These are phyloP conservation scores for Pecoramyces ruminantium DNA, from an alignment of 192 early-diverging fungal genomes.

Conservation along the genomic window DNA sequence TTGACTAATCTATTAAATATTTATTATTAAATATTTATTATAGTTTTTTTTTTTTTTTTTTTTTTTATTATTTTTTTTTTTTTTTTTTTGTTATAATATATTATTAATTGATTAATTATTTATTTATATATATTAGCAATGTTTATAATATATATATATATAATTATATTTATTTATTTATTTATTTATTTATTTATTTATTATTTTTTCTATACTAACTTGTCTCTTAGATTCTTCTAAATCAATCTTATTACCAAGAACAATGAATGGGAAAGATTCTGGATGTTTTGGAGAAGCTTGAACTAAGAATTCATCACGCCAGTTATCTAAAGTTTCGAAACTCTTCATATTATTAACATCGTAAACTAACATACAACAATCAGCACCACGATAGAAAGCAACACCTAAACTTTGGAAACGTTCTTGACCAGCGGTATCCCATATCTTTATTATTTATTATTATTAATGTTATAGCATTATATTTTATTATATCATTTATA, in stretches of 20 bases:
- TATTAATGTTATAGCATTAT: background rate
- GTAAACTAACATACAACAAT: constrained; percentile 94
- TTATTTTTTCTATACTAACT: too few species aligned
- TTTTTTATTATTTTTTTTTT: too few species aligned
- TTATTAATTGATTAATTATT: too few species aligned
- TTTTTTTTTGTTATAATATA: too few species aligned
- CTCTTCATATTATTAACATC: constrained; percentile 89
- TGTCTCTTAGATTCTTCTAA: constrained; percentile 81
- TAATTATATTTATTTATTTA: too few species aligned
- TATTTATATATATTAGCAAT: too few species aligned
- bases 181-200: too few species aligned
- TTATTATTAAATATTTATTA: background rate
- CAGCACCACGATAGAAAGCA: constrained; percentile 96
- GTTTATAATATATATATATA: too few species aligned
- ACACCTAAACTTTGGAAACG: constrained; percentile 96
- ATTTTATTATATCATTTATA: too few species aligned
- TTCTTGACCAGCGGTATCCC: constrained; percentile 99
- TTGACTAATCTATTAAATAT: constrained; percentile 68
- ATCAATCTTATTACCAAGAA: constrained; percentile 99
- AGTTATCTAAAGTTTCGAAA: constrained; percentile 91
- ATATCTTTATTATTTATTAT: constrained; percentile 42
- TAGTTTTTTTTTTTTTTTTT: background rate
- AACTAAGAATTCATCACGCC: constrained; percentile 96
- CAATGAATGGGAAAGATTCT: constrained; percentile 98
- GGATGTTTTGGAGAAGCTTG: constrained; percentile 87